Evolutionary conservation across 208 protist species (phyloP), one percentile per base, ranked within the genome.

Genomic region (Acanthamoeba divionensis): DNA sequence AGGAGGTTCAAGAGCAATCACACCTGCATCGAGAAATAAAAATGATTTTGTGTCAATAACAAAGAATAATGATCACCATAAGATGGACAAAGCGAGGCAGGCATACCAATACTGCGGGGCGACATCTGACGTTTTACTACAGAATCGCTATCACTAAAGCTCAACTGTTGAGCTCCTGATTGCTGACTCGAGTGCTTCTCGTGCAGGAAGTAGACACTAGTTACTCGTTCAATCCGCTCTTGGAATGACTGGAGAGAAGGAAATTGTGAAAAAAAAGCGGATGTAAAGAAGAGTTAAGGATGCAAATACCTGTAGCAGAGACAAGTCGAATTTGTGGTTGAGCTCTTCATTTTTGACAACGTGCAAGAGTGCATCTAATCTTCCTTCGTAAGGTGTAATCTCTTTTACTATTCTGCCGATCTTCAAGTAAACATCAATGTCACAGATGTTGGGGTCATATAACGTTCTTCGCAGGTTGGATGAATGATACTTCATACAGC

Each of bases 321-420:
- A 65, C 36, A 85, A 66, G 31, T 85, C 75, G 50, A 52, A 85
- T 18, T 85, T 85, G 75, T 50, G 75, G 24, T 85, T 85, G 52
- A 85, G 75, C 24, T 85, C 80, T 31, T 88, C 80, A 44, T 88
- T 66, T 45, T 88, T 88, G 80, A 88, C 33, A 26, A 88, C 38
- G 44, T 88, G 57, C 80, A 88, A 33, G 8, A 88, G 6, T 18
- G 21, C 29, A 31, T 88, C 80, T 62, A 88, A 73, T 29, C 24
- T 36, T 24, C 80, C 33, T 71, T 88, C 80, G 45, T 73, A 88
- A 62, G 80, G 80, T 62, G 71, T 15, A 4, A 88, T 29, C 7
- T 88, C 80, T 18, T 41, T 41, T 33, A 44, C 33, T 0, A 48
- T 62, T 24, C 60, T 38, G 7, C 80, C 80, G 41, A 18, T 41